These are phyloP conservation scores for Eucalyptus urophylla DNA, from an alignment of 345 rosid species.

Conservation along the genomic window DNA sequence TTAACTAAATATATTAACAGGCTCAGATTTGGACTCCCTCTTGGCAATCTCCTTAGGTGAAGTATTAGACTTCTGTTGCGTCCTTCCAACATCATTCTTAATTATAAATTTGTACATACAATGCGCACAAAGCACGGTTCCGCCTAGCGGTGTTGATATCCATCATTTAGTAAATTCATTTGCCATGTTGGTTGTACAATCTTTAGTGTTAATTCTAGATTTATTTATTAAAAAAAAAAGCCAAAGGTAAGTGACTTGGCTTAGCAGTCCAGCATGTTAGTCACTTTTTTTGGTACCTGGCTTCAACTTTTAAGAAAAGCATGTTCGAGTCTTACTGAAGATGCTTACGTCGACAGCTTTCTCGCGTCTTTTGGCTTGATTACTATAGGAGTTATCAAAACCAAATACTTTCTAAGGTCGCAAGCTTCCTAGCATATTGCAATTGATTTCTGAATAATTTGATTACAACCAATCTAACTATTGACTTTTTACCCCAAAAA, in stretches of 20 bases:
- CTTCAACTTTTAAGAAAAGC: not conserved
- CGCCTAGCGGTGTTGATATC: not conserved
- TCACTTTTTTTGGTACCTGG: not conserved
- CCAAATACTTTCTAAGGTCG: not conserved
- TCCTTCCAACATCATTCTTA: not conserved
- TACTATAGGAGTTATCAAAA: not conserved
- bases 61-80: accelerated
- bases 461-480: not conserved
- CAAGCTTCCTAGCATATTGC: not conserved
- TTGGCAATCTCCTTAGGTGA: too few relatives aligned
- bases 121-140: not conserved
- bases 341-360: not conserved
- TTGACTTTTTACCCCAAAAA: too few relatives aligned
- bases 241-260: not conserved
- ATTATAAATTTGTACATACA: not conserved
- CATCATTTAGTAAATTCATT: not conserved
- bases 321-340: not conserved
- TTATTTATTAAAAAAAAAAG: not conserved
- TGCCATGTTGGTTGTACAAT: not conserved
- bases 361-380: not conserved
- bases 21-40: too few relatives aligned
- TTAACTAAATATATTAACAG: too few relatives aligned
- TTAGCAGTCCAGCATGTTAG: not conserved
- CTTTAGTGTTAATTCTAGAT: not conserved
- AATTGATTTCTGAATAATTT: not conserved